These are phyloP conservation scores for Saturnispora hagleri DNA, from an alignment of 805 yeast genomes.

Conservation along the genomic window DNA sequence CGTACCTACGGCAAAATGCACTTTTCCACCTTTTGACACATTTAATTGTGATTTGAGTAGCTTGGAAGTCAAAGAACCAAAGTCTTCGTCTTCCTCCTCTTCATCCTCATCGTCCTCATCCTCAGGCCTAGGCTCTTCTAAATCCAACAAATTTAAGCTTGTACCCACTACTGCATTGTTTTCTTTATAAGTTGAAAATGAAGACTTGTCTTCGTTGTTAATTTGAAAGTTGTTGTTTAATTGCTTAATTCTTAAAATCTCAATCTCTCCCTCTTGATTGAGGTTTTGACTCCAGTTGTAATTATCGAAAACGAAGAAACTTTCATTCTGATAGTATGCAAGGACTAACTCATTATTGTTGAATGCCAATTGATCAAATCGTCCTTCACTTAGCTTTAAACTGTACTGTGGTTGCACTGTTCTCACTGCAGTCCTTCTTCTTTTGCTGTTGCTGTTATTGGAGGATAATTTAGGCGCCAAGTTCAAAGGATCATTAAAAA, in stretches of 20 bases:
- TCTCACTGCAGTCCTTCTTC: constrained; percentile 28
- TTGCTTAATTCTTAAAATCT: constrained; percentile 18
- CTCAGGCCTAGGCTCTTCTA: constrained; percentile 38
- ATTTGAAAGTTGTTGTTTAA: constrained; percentile 30
- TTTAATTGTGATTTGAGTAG: constrained; percentile 24
- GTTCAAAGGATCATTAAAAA: constrained; percentile 51
- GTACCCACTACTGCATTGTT: constrained; percentile 31
- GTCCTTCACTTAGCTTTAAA: constrained; percentile 32
- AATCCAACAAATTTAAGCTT: constrained; percentile 46
- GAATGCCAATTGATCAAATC: constrained; percentile 17
- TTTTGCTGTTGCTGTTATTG: constrained; percentile 7
- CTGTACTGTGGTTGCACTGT: constrained; percentile 44
- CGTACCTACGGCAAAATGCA: constrained; percentile 61
- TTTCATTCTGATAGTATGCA: constrained; percentile 57
- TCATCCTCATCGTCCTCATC: constrained; percentile 40
- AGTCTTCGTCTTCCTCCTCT: constrained; percentile 30
- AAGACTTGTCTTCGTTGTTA: constrained; percentile 28
- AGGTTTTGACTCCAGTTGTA: constrained; percentile 37
- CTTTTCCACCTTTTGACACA: constrained; percentile 28
- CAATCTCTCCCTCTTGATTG: constrained; percentile 15
- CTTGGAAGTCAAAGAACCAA: constrained; percentile 44
- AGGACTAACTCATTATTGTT: constrained; percentile 32
- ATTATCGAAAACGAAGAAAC: constrained; percentile 47
- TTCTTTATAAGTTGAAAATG: constrained; percentile 10
- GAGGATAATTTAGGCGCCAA: constrained; percentile 2